Base-by-base conservation (phyloP, 2,329 filamentous ascomycete species). In the Septoria petroselini region DNA sequence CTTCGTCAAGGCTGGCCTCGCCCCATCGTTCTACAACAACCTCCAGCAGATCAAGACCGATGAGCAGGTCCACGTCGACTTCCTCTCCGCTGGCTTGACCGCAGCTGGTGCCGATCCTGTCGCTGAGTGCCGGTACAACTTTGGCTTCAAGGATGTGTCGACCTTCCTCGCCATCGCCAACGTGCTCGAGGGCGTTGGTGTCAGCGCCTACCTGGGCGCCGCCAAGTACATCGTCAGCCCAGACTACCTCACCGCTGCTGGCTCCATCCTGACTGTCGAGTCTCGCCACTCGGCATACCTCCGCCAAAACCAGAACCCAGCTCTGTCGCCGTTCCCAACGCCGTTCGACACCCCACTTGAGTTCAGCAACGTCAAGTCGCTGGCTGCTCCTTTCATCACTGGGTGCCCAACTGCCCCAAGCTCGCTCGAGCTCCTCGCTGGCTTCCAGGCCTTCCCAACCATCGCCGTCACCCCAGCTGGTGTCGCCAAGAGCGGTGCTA, bases 281-380 rank as follows among this genome's bases (percentile, higher is more conserved):
- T 76, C 83, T 25, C 77, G 83, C 7, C 83, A 86, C 70, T 77
- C 77, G 1, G 71, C 83, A 3, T 84, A 82, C 70, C 71, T 85
- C 57, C 64, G 61, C 41, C 54, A 57, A 39, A 52, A 50, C 45
- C 49, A 58, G 7, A 67, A 76, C 14, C 58, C 58, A 33, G 48
- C 47, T 8, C 46, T 60, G 65, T 67, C 11, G 11, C 80, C 82
- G 3, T 82, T 80, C 61, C 71, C 82, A 1, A 73, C 79, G 56
- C 68, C 82, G 6, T 84, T 83, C 60, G 82, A 84, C 58, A 73
- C 76, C 19, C 80, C 82, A 0, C 73, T 85, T 37, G 67, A 69
- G 58, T 73, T 79, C 64, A 76, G 82, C 66, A 67, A 77, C 60
- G 81, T 86, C 41, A 84, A 76, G 72, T 82, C 81, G 2, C 75